Base-by-base conservation (phyloP, 805 yeast species). In the Sungouiella thailandica region DNA sequence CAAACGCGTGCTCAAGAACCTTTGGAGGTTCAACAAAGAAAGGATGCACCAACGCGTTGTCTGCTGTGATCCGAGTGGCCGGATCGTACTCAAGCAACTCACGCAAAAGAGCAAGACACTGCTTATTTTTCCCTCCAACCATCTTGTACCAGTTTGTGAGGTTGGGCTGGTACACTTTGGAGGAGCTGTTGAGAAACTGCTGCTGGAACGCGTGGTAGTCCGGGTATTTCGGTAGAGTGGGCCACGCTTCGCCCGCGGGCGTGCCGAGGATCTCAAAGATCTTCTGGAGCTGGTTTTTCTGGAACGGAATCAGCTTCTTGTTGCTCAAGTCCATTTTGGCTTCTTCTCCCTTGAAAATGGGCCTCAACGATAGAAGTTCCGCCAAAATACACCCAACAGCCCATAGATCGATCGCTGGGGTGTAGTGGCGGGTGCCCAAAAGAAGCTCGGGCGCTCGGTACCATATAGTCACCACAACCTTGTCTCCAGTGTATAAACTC, bases 391-490 rank as follows among this genome's bases (percentile, higher is more conserved):
- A 89, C 0, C 97, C 97, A 4, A 85, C 86, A 0, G 97, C 95
- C 97, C 97, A 89, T 23, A 85, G 57, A 62, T 93, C 96, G 31
- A 93, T 80, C 0, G 95, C 88, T 1, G 96, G 89, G 0, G 97
- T 82, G 53, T 89, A 89, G 60, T 89, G 96, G 25, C 95, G 69
- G 2, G 94, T 87, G 0, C 97, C 97, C n/a, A 89, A 59, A 23
- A 89, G 62, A 24, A 89, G 65, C 52, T 89, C 97, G 0, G 96
- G 96, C 0, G 96, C 95, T 46, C 97, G 69, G 55, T 89, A 89
- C 97, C 97, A 89, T 37, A 89, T 89, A 0, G 97, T 89, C 9
- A 89, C 97, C 35, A 89, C 97, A 11, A 89, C 96, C 59, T 89
- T 89, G 58, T 89, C 97, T 28, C 96, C 96, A 14, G 89, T 74